Conservation (phyloP, 2,329 filamentous ascomycete species). For the Pseudogymnoascus sp. region DNA sequence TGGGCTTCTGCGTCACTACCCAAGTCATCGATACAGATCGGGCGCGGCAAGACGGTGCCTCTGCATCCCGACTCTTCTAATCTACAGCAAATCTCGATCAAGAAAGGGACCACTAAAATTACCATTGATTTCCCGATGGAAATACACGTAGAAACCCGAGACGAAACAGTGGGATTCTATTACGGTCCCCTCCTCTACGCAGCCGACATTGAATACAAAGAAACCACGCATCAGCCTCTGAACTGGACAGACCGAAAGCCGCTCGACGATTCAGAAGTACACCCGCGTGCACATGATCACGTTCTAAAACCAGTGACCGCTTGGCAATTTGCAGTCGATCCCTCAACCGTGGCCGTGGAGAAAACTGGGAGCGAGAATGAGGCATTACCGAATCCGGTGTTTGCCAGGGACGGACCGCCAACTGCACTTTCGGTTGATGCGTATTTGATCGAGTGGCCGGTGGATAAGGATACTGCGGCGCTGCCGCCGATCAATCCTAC, state of each 20-base stretch:
- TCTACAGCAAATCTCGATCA: conserved; percentile 13
- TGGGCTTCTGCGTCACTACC: conserved; percentile 15
- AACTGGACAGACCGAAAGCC: conserved; percentile 25
- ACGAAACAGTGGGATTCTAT: conserved; percentile 37
- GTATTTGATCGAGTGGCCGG: conserved; percentile 34
- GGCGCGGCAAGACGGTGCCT: not conserved
- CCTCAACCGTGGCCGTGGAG: conserved; percentile 28
- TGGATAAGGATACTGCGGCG: conserved; percentile 29
- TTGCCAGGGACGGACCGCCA: conserved; percentile 28
- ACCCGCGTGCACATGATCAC: conserved; percentile 29
- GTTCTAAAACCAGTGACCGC: conserved; percentile 28
- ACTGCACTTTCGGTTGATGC: conserved; percentile 32
- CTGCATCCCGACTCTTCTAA: not conserved
- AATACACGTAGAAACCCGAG: conserved; percentile 21
- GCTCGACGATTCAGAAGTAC: conserved; percentile 15
- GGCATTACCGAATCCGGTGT: conserved; percentile 24
- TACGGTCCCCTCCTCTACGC: conserved; percentile 39
- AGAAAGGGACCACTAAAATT: conserved; percentile 13
- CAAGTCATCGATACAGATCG: conserved; percentile 8
- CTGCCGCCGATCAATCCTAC: conserved; percentile 28
- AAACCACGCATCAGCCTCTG: conserved; percentile 17
- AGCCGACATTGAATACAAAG: conserved; percentile 30
- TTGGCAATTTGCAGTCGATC: conserved; percentile 30
- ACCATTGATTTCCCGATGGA: conserved; percentile 14
- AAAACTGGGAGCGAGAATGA: conserved; percentile 19